A percentile compares a stretch with the other conserved stretches of the same genome.
Evolutionary conservation across 2,329 filamentous ascomycete species (phyloP).

Genomic region (Nemania serpens): DNA sequence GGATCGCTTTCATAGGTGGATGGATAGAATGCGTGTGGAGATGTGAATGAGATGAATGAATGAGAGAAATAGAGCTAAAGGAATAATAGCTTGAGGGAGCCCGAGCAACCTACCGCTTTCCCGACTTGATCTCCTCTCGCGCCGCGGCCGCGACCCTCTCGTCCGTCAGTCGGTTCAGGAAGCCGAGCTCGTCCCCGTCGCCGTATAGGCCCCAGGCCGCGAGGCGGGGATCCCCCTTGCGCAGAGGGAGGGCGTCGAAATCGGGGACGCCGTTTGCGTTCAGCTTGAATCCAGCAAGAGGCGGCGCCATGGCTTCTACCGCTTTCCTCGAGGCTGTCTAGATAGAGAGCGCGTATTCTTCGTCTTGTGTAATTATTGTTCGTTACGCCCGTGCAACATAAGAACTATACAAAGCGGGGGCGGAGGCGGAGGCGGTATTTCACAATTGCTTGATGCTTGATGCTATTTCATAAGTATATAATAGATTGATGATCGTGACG

Average conservation of each 20-base stretch:
- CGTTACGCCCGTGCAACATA: too few species aligned
- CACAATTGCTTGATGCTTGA: too few species aligned
- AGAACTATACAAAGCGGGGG: too few species aligned
- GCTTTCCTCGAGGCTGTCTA: neutral
- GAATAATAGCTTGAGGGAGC: neutral
- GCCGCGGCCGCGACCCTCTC: constrained; percentile 56
- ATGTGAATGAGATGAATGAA: constrained; percentile 9
- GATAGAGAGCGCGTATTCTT: too few species aligned
- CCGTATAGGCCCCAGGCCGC: constrained; percentile 59
- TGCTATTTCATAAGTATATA: too few species aligned
- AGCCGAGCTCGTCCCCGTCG: constrained; percentile 61
- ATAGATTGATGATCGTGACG: too few species aligned
- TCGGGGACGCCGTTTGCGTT: constrained; percentile 51
- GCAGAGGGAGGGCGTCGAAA: constrained; percentile 54
- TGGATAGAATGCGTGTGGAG: too few species aligned
- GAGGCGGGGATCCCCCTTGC: constrained; percentile 50
- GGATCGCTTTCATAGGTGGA: neutral
- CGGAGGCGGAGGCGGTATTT: too few species aligned
- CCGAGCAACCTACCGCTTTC: constrained; percentile 47
- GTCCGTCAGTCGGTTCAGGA: constrained; percentile 63
- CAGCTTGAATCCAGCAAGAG: constrained; percentile 38
- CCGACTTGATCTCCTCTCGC: constrained; percentile 57
- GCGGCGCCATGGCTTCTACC: constrained; percentile 32
- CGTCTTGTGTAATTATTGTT: too few species aligned
- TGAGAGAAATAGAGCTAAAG: too few species aligned